phyloP scores from a whole-genome alignment of 495 filamentous ascomycete genomes.

The Patellaria atrata region DNA sequence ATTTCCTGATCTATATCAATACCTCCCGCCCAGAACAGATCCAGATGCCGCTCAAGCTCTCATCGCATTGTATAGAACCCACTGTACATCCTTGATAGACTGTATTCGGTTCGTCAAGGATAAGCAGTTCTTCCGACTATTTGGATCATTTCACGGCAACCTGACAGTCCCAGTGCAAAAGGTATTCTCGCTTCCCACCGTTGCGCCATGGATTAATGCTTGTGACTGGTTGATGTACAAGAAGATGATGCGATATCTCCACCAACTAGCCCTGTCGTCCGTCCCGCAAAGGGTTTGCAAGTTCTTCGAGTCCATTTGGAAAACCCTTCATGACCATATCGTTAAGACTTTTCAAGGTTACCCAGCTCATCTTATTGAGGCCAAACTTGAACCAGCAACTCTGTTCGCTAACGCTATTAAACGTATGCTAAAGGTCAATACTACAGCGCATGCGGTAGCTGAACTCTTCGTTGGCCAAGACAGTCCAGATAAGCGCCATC shows the following conservation, averaged over 20 bases:
- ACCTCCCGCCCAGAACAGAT: constrained; percentile 63
- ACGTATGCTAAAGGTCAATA: constrained; percentile 77
- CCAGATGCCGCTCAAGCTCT: constrained; percentile 68
- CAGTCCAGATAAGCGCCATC: too few relatives aligned
- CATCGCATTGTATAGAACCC: constrained; percentile 74
- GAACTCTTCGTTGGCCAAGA: constrained; percentile 58
- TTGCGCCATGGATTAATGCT: constrained; percentile 87
- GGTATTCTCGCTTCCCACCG: constrained; percentile 62
- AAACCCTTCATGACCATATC: constrained; percentile 62
- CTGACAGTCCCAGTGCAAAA: constrained; percentile 96
- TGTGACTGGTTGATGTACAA: constrained; percentile 93
- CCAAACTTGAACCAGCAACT: constrained; percentile 74
- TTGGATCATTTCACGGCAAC: constrained; percentile 87
- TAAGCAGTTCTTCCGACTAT: constrained; percentile 88
- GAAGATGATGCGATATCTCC: constrained; percentile 85
- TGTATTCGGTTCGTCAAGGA: constrained; percentile 90
- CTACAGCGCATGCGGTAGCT: constrained; percentile 72
- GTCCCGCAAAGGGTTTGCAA: constrained; percentile 71
- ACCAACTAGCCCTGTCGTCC: constrained; percentile 72
- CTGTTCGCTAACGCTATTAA: constrained; percentile 77
- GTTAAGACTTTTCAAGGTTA: constrained; percentile 63
- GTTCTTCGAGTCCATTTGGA: constrained; percentile 71
- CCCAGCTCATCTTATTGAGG: constrained; percentile 67
- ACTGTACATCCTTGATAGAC: constrained; percentile 89
- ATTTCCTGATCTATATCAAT: constrained; percentile 64